phyloP scores from a whole-genome alignment of 345 rosid genomes.

The Brassica juncea region DNA sequence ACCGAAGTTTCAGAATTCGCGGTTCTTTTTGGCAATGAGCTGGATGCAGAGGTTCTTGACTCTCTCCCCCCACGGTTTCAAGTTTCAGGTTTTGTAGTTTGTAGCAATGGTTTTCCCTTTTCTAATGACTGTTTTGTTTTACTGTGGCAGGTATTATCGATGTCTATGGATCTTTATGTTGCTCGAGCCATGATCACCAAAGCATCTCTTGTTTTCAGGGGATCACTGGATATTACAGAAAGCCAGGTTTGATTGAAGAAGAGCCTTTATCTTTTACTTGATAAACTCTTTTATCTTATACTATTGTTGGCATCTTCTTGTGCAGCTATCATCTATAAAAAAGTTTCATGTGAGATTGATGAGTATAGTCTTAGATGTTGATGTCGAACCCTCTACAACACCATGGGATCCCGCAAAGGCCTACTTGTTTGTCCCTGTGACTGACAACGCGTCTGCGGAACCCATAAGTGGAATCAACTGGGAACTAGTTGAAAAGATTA shows the following conservation, averaged over 20 bases:
- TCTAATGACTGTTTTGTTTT: not conserved
- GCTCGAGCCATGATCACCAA: conserved; percentile 97
- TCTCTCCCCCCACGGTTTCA: not conserved
- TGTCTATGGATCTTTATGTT: conserved; percentile 98
- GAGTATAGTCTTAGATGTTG: conserved; percentile 99
- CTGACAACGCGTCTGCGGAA: conserved; percentile 49
- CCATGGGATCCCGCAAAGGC: conserved; percentile 99
- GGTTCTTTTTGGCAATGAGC: conserved; percentile 93
- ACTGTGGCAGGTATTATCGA: conserved; percentile 92
- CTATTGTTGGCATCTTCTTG: conserved; percentile 8
- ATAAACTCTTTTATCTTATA: conserved; percentile 3
- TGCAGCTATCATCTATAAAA: conserved; percentile 92
- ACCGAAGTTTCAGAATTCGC: conserved; percentile 87
- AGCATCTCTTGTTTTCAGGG: conserved; percentile 94
- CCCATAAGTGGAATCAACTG: conserved; percentile 66
- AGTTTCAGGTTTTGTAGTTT: not conserved
- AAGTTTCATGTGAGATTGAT: conserved; percentile 92
- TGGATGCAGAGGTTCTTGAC: conserved; percentile 98
- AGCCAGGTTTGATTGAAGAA: conserved; percentile 61
- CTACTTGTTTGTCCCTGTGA: conserved; percentile 92
- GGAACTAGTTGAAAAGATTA: conserved; percentile 69
- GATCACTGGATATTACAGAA: conserved; percentile 64
- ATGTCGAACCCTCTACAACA: conserved; percentile 97
- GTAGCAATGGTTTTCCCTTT: not conserved
- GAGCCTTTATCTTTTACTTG: not conserved